Conservation (phyloP, 1,139 yeast species). For the Kazachstania sp. region DNA sequence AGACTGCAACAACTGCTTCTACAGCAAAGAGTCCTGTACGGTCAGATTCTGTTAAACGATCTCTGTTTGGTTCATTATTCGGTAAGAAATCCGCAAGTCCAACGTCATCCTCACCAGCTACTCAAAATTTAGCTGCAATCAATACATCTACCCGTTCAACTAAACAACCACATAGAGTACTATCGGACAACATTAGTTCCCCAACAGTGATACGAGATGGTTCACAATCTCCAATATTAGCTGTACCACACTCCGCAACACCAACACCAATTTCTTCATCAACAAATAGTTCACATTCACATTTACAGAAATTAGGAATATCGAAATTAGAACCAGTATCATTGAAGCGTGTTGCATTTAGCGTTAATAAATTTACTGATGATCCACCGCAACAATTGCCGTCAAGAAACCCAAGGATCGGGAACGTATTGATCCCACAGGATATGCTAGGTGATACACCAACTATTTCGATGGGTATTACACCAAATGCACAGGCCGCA, state of each 20-base stretch:
- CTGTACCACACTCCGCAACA: background rate
- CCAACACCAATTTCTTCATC: background rate
- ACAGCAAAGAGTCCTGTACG: background rate
- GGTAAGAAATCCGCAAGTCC: slow-evolving; percentile 14
- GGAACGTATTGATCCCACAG: slow-evolving; percentile 70
- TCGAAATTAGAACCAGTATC: slow-evolving; percentile 19
- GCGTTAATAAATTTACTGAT: slow-evolving; percentile 53
- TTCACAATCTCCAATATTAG: background rate
- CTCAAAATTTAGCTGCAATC: background rate
- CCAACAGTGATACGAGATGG: background rate
- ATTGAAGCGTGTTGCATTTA: slow-evolving; percentile 64
- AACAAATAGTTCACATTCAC: background rate
- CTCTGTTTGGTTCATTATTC: slow-evolving; percentile 22
- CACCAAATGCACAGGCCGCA: slow-evolving; percentile 12
- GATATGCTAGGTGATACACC: slow-evolving; percentile 53
- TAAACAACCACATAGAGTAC: background rate
- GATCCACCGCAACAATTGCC: slow-evolving; percentile 97
- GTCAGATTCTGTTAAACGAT: slow-evolving; percentile 13
- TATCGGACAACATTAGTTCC: background rate
- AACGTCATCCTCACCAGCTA: slow-evolving; percentile 3
- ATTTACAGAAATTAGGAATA: background rate
- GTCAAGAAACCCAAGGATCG: slow-evolving; percentile 70
- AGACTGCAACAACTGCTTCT: background rate
- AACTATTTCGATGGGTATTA: slow-evolving; percentile 57
- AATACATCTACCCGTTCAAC: background rate